Evolutionary conservation across 805 yeast species (phyloP).

Genomic region (Yamadazyma sp.): DNA sequence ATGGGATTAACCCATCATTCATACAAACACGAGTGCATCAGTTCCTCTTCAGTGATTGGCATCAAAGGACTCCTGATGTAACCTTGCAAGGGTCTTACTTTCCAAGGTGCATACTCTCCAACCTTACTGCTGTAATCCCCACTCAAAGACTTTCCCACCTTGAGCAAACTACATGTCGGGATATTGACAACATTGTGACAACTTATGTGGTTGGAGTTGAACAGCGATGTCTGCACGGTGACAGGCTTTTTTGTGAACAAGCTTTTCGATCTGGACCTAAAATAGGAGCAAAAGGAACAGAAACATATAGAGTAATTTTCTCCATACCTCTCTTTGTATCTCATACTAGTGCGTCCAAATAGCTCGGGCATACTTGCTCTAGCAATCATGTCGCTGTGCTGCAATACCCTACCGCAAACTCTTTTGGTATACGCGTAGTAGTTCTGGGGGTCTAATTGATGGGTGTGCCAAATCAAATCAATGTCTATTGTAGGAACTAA

Average conservation of each 20-base stretch:
- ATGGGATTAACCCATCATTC: not conserved
- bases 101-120: constrained; percentile 1
- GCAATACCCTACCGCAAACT: constrained; percentile 6
- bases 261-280: constrained; percentile 9
- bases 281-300: constrained; percentile 19
- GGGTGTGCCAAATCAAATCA: constrained; percentile 30
- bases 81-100: not conserved
- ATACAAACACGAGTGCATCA: not conserved
- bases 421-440: constrained; percentile 6
- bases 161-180: not conserved
- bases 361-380: constrained; percentile 14
- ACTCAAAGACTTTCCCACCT: not conserved
- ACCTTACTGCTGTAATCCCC: not conserved
- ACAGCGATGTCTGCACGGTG: not conserved
- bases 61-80: not conserved
- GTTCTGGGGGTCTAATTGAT: constrained; percentile 18
- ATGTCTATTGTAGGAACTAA: constrained; percentile 28
- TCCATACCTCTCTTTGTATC: constrained; percentile 16
- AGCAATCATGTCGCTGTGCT: constrained; percentile 27
- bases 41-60: constrained; percentile 4
- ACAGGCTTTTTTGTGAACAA: constrained; percentile 4
- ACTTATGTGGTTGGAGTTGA: constrained; percentile 7
- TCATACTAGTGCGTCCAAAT: constrained; percentile 17
- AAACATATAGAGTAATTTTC: constrained; percentile 22
- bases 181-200: constrained; percentile 3